Evolutionary conservation across 306 rosid species (phyloP).

Genomic region (Rosa rugosa): DNA sequence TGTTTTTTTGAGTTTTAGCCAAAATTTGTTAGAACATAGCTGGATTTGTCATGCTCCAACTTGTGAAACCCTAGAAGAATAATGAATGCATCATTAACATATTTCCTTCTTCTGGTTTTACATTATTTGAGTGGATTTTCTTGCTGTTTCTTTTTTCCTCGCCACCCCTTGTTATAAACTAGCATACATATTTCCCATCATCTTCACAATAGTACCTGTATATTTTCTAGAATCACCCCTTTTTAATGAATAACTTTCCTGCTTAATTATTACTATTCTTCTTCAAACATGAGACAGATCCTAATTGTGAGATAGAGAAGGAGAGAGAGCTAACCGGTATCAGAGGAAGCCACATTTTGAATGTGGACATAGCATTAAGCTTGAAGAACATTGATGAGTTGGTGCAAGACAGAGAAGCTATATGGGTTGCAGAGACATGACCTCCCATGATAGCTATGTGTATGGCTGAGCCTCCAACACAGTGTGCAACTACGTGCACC

Average conservation of each 20-base stretch:
- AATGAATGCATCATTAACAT: background rate
- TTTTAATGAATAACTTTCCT: background rate
- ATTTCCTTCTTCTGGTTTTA: background rate
- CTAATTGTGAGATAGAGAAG: background rate
- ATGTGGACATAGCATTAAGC: slow-evolving; percentile 28
- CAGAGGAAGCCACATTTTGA: slow-evolving; percentile 42
- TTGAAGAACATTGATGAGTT: slow-evolving; percentile 43
- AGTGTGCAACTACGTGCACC: slow-evolving; percentile 37
- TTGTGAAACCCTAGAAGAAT: background rate
- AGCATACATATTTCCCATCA: background rate
- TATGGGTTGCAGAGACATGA: slow-evolving; percentile 26
- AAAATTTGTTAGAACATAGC: background rate
- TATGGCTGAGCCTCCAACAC: slow-evolving; percentile 39
- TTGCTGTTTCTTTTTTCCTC: background rate
- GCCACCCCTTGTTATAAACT: background rate
- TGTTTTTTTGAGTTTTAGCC: background rate
- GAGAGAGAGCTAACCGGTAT: slow-evolving; percentile 17
- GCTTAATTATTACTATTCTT: background rate
- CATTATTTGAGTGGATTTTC: background rate
- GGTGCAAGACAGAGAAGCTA: slow-evolving; percentile 43
- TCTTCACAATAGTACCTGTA: too few relatives aligned
- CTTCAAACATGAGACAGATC: background rate
- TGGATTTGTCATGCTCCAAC: background rate
- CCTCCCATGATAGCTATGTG: slow-evolving; percentile 45
- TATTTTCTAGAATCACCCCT: background rate